Evolutionary conservation across 2,329 filamentous ascomycete genomes (phyloP).

Genomic region (Aureobasidium leucospermi): DNA sequence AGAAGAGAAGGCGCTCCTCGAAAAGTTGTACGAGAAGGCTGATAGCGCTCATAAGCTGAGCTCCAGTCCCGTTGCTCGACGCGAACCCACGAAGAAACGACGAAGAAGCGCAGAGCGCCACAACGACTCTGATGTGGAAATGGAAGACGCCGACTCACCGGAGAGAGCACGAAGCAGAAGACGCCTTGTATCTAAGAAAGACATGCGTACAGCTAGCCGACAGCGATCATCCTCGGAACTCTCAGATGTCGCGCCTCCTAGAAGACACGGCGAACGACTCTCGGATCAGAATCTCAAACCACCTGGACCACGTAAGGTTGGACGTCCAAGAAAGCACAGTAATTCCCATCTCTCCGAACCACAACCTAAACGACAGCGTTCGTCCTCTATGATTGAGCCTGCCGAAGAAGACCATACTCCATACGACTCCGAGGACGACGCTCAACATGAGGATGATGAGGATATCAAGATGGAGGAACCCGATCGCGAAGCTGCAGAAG

Average conservation of each 20-base stretch:
- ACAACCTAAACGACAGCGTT: constrained; percentile 21
- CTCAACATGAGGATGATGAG: constrained; percentile 15
- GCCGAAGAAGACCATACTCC: constrained; percentile 21
- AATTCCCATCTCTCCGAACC: constrained; percentile 20
- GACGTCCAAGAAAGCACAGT: constrained; percentile 24
- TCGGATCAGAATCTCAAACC: constrained; percentile 22
- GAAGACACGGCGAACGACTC: constrained; percentile 17
- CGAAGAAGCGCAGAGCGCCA: constrained; percentile 13
- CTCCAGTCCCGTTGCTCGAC: constrained; percentile 29
- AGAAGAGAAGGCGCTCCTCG: constrained; percentile 74
- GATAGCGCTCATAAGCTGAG: constrained; percentile 21
- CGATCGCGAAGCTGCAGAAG: constrained; percentile 18
- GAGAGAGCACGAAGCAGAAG: constrained; percentile 19
- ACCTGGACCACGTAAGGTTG: constrained; percentile 21
- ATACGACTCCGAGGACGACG: constrained; percentile 15
- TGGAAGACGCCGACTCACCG: constrained; percentile 16
- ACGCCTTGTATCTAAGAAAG: constrained; percentile 28
- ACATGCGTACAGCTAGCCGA: constrained; percentile 27
- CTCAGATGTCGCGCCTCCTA: constrained; percentile 21
- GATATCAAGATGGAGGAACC: constrained; percentile 17
- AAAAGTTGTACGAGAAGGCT: constrained; percentile 60
- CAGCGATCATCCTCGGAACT: constrained; percentile 24
- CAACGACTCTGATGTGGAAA: constrained; percentile 14
- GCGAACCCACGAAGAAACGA: constrained; percentile 26
- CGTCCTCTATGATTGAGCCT: constrained; percentile 21